These are phyloP conservation scores for Penicillium polonicum DNA, from an alignment of 2,329 filamentous ascomycete species.

Conservation along the genomic window DNA sequence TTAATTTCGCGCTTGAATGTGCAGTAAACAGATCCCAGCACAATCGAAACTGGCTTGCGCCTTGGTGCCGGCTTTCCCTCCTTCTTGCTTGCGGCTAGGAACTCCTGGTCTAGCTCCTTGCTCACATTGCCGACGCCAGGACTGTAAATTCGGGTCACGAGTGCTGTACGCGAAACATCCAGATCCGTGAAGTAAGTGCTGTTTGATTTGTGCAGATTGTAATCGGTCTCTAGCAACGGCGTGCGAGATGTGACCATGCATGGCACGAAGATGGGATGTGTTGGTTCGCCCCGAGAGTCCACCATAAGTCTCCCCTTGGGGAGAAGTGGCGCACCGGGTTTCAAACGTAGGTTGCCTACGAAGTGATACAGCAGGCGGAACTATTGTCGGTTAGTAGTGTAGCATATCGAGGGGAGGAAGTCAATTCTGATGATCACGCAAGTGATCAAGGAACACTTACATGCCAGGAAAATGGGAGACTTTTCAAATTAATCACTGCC, in stretches of 20 bases:
- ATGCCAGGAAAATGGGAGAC: constrained; percentile 41
- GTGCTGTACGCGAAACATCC: constrained; percentile 77
- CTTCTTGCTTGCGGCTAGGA: constrained; percentile 51
- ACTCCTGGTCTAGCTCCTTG: constrained; percentile 54
- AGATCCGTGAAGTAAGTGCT: constrained; percentile 85
- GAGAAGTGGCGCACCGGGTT: constrained; percentile 50
- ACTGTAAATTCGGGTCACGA: constrained; percentile 67
- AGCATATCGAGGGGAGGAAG: background rate
- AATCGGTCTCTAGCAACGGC: constrained; percentile 76
- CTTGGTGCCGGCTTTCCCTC: constrained; percentile 52
- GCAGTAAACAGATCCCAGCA: constrained; percentile 71
- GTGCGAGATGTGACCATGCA: constrained; percentile 66
- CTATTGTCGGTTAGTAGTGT: constrained; percentile 38
- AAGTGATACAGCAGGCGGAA: constrained; percentile 60
- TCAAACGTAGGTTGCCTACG: constrained; percentile 54
- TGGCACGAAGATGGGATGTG: constrained; percentile 70
- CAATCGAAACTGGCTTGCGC: constrained; percentile 57
- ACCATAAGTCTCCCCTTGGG: constrained; percentile 31
- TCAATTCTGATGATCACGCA: background rate
- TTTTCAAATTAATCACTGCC: constrained; percentile 40
- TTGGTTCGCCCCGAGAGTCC: constrained; percentile 36
- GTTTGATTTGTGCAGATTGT: constrained; percentile 81
- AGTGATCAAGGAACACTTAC: constrained; percentile 28
- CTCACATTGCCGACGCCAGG: constrained; percentile 56
- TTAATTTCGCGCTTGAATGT: constrained; percentile 72